These are phyloP conservation scores for Chenopodium quinoa DNA, from an alignment of 148 eudicot species.

Conservation along the genomic window DNA sequence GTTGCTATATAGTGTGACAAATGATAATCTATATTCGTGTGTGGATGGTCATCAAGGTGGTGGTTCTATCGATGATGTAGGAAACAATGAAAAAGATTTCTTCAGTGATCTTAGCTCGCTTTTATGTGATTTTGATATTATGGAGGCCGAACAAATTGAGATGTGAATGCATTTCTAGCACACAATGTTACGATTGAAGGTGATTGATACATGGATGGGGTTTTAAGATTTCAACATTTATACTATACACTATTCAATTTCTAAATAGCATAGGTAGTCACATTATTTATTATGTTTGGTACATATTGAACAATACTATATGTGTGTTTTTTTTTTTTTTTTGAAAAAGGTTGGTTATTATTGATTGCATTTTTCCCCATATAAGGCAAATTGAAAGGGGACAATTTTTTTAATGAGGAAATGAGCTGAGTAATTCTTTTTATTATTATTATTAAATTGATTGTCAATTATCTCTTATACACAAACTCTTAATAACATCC, in stretches of 20 bases:
- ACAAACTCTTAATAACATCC: no score
- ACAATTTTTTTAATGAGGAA: no score
- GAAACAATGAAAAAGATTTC: conserved; percentile 20
- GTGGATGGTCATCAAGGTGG: conserved; percentile 14
- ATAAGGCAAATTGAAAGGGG: no score
- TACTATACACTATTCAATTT: neutral
- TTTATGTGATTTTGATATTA: conserved; percentile 34
- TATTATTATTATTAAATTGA: no score
- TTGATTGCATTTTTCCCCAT: no score
- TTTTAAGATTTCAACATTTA: neutral
- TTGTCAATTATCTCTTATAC: no score
- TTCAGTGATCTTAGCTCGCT: conserved; percentile 35
- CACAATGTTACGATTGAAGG: no score
- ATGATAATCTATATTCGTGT: neutral
- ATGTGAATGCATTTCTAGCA: neutral
- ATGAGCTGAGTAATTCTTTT: no score
- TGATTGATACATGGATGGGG: no score
- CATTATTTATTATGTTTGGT: neutral
- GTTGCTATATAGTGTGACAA: neutral
- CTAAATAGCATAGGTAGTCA: neutral
- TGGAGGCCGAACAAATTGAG: neutral
- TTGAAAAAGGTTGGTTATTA: no score
- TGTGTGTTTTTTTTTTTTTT: no score
- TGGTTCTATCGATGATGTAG: neutral
- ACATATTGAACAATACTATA: neutral